Evolutionary conservation across 768 basidiomycete genomes (phyloP), one percentile per base, ranked within the genome.

Genomic region (Omphalotus guepiniiformis): DNA sequence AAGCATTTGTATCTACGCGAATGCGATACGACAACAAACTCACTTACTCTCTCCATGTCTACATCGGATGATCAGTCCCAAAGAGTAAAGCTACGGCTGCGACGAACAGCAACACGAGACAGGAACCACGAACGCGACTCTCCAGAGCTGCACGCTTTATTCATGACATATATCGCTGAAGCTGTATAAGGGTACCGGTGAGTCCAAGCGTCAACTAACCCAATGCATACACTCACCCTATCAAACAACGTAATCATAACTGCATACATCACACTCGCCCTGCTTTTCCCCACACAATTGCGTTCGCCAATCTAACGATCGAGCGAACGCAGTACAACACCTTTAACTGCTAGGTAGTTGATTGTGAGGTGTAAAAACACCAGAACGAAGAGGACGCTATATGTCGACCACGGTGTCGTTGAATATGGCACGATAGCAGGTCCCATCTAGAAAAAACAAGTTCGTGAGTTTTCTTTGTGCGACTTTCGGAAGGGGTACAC

Each of bases 321-420:
- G 21, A 85, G 67, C 1, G 79, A 67, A 23, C 76, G 75, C 27
- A 86, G 63, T 7, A 71, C 70, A 18, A 87, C 69, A 0, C 75
- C 76, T 8, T 76, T 73, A 12, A 87, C 79, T 11, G 76, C 84
- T 11, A 75, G 50, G 53, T 81, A 83, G 55, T 87, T 86, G 37
- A 79, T 67, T 12, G 62, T 45, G 6, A 86, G 68, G 54, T 87
- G 85, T 0, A 74, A 66, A 2, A 62, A 66, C 21, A 84, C 67
- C 16, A 86, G 70, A 18, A 71, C 9, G 46, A 78, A 67, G 3
- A 86, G 68, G 1, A 72, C 65, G 2, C 67, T 61, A 51, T 81
- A 83, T 2, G 79, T 85, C 23, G 70, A 55, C 26, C 58, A 59
- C 2, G 69, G 61, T 0, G 74, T 75, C 16, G 73, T 72, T 32